Conservation (phyloP, 768 basidiomycete genomes). For the Scleroderma bovista region DNA sequence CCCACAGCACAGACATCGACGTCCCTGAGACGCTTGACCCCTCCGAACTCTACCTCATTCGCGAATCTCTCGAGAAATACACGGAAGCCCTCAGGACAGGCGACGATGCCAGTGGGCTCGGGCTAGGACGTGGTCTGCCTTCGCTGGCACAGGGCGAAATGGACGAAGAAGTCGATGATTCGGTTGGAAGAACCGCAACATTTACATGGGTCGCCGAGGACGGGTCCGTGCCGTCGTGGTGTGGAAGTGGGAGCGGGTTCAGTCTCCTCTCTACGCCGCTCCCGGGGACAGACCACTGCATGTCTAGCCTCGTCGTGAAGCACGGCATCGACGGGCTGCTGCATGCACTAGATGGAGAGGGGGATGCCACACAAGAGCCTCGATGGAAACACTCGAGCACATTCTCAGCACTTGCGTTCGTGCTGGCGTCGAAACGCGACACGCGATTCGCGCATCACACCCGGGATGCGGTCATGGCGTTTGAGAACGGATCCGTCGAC, state of each 20-base stretch:
- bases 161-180: constrained; percentile 83
- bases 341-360: constrained; percentile 39
- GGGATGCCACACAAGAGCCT: constrained; percentile 17
- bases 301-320: constrained; percentile 54
- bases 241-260: constrained; percentile 30
- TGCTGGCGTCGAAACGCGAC: constrained; percentile 89
- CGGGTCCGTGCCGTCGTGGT: constrained; percentile 43
- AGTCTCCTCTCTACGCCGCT: constrained; percentile 66
- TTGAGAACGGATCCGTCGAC: constrained; percentile 68
- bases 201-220: constrained; percentile 63
- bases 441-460: constrained; percentile 81
- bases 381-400: constrained; percentile 77
- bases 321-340: constrained; percentile 68
- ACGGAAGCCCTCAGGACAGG: constrained; percentile 58
- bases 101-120: constrained; percentile 56
- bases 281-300: constrained; percentile 41
- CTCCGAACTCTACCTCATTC: constrained; percentile 70
- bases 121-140: constrained; percentile 64
- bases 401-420: constrained; percentile 86
- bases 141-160: constrained; percentile 84
- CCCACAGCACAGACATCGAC: constrained; percentile 42
- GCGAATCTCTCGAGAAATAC: constrained; percentile 83
- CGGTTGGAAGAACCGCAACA: constrained; percentile 59
- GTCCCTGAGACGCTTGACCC: constrained; percentile 89
- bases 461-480: constrained; percentile 60